Evolutionary conservation across 768 basidiomycete genomes (phyloP), one percentile per base, ranked within the genome.

Genomic region (Boletus sp.): DNA sequence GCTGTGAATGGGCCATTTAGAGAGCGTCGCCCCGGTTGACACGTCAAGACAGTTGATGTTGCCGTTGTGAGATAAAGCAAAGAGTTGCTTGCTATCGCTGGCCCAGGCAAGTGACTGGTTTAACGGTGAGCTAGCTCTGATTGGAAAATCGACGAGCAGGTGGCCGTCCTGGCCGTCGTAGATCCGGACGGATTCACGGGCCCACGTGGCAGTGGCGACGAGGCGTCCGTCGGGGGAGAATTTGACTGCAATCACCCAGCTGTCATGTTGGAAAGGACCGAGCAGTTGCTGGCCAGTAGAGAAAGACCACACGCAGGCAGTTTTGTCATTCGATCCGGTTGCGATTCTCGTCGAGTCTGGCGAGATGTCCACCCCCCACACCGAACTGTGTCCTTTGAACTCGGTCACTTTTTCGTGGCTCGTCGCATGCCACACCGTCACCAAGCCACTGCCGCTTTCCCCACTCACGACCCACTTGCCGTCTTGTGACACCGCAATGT

Each of bases 161-260:
- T 2, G 7, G 11, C 32, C 32, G 18, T 14, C 12, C 12, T 17
- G 32, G 10, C 3, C 24, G 6, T 53, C 17, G 24, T 53, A 45
- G 30, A 36, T 18, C 5, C 32, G 33, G 12, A 36, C 1, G 1
- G 30, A 33, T 0, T 33, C 4, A 0, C 2, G 3, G 5, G 3
- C 5, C 24, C n/a, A 44, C 12, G 51, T 28, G 4, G 32, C 20
- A 35, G 51, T 44, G 9, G 52, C 44, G 7, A 53, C 1, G 15
- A 45, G 24, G 7, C 11, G 10, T 4, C 44, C 52, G 3, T 36
- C 15, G 1, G 41, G 44, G 15, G 52, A 46, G 15, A 46, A 47
- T 8, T 29, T 28, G 24, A 30, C 28, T 2, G 28, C n/a, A 7
- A 3, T 9, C 7, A 53, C 20, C 1, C 0, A 0, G 20, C 2